These are phyloP conservation scores for Penicillium sp. DNA, from an alignment of 2,329 filamentous ascomycete genomes.

Conservation along the genomic window DNA sequence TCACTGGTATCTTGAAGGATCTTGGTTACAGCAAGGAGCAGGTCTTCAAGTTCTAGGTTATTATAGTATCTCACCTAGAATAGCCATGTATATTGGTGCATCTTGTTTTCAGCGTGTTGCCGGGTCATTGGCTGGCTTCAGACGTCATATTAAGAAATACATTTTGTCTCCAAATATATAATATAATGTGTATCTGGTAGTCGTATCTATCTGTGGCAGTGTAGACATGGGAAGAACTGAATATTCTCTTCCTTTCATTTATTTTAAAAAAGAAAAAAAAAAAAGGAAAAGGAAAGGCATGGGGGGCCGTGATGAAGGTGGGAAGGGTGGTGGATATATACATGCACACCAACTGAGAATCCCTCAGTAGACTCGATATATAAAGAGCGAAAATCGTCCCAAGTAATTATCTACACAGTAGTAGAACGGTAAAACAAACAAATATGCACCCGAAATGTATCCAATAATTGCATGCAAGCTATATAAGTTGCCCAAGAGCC, in stretches of 20 bases:
- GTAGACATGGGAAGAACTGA: not conserved
- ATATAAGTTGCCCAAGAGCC: not conserved
- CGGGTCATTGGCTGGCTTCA: not conserved
- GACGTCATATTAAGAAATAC: slow-evolving; percentile 4
- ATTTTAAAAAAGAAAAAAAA: too few relatives aligned
- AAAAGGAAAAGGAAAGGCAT: too few relatives aligned
- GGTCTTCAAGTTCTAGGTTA: slow-evolving; percentile 79
- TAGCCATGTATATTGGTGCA: slow-evolving; percentile 14
- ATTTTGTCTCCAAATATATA: not conserved
- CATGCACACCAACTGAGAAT: not conserved
- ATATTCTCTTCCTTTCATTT: too few relatives aligned
- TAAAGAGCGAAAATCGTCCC: not conserved
- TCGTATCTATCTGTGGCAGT: not conserved
- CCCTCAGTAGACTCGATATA: too few relatives aligned
- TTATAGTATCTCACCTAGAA: slow-evolving; percentile 15
- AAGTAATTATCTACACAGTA: not conserved
- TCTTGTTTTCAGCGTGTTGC: slow-evolving; percentile 13
- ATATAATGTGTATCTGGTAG: not conserved
- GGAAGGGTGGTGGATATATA: not conserved
- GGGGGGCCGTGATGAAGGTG: not conserved
- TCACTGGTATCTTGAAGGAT: slow-evolving; percentile 71
- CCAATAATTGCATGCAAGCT: not conserved
- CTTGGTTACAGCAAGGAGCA: slow-evolving; percentile 78
- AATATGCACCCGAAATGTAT: not conserved
- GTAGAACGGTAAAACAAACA: not conserved